Conservation (phyloP, 106 monocot genomes). For the Platanthera guangdongensis region DNA sequence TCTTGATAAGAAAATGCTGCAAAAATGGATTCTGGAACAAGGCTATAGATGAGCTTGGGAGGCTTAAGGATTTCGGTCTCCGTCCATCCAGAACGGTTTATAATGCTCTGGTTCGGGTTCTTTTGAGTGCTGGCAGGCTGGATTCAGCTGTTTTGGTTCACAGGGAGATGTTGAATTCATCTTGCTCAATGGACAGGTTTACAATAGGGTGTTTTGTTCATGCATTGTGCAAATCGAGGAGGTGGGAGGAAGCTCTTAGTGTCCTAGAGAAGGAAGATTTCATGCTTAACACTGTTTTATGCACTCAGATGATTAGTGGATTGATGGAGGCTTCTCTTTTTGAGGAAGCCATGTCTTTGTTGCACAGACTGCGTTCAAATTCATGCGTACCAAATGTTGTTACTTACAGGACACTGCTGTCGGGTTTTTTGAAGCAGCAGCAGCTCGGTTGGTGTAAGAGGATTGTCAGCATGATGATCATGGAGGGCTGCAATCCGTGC, state of each 20-base stretch:
- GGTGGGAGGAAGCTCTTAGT: conserved; percentile 78
- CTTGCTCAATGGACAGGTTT: conserved; percentile 48
- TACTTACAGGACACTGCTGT: conserved; percentile 76
- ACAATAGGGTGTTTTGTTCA: conserved; percentile 67
- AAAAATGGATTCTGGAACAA: conserved; percentile 54
- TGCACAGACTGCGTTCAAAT: conserved; percentile 73
- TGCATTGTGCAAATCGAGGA: conserved; percentile 70
- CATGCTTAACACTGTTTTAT: conserved; percentile 65
- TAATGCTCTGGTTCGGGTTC: conserved; percentile 64
- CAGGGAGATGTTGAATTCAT: conserved; percentile 67
- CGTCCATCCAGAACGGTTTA: conserved; percentile 61
- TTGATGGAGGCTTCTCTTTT: conserved; percentile 88
- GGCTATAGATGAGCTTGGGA: conserved; percentile 76
- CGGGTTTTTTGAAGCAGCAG: conserved; percentile 71
- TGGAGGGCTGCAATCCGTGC: conserved; percentile 73
- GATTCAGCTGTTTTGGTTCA: conserved; percentile 80
- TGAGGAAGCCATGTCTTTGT: conserved; percentile 83
- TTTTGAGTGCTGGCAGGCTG: conserved; percentile 47
- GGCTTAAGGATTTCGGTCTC: conserved; percentile 81
- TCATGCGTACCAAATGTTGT: conserved; percentile 68
- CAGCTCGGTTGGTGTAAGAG: conserved; percentile 98
- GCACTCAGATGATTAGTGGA: conserved; percentile 86
- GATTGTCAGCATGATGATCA: conserved; percentile 80
- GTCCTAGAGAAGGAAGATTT: conserved; percentile 73
- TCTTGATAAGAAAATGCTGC: conserved; percentile 70